Evolutionary conservation across 2,329 filamentous ascomycete genomes (phyloP).

Genomic region (Metarhizium humberi): DNA sequence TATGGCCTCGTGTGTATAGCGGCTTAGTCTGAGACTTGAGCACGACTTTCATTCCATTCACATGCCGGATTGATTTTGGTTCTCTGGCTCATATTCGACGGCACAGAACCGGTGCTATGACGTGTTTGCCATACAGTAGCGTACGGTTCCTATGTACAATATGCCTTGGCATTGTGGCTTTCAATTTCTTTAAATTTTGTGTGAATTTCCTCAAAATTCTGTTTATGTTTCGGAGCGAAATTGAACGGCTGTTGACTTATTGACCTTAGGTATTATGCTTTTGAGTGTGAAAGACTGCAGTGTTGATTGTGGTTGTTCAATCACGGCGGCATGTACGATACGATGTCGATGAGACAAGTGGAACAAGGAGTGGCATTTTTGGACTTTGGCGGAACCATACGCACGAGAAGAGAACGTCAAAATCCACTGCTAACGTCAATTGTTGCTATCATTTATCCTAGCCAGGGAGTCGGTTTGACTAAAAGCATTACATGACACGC

Average conservation of each 20-base stretch:
- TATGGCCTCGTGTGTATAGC: background rate
- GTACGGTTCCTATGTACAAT: background rate
- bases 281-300: background rate
- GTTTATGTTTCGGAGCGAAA: background rate
- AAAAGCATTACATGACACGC: background rate
- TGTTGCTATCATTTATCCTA: background rate
- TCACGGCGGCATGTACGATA: slow-evolving; percentile 1
- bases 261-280: background rate
- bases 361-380: background rate
- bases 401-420: background rate
- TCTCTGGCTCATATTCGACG: background rate
- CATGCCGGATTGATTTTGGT: background rate
- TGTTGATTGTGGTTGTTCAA: background rate
- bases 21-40: background rate
- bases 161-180: background rate
- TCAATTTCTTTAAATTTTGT: background rate
- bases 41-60: background rate
- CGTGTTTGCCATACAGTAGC: too few species aligned
- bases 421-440: background rate
- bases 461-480: background rate
- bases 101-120: background rate
- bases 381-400: background rate
- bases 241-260: background rate
- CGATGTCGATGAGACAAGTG: background rate
- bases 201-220: background rate